Percentiles rank a stretch among this genome's conserved stretches.
These are phyloP conservation scores for Phaffia australis DNA, from an alignment of 768 basidiomycete species.

Conservation along the genomic window DNA sequence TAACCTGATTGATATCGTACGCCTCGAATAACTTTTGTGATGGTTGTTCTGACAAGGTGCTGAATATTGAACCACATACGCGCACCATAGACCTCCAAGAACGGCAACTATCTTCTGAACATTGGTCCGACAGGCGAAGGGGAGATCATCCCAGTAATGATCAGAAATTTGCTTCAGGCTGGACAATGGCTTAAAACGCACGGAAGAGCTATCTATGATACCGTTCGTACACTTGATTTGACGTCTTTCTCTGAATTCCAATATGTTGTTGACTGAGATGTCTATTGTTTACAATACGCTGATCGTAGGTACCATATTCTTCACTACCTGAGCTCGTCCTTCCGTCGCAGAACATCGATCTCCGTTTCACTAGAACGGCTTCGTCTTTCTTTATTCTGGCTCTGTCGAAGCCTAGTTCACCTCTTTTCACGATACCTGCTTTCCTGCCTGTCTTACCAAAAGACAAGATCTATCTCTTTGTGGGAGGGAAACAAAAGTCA, in stretches of 20 bases:
- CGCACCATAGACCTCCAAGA: slow-evolving; percentile 40
- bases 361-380: slow-evolving; percentile 47
- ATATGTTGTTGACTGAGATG: not conserved
- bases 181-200: slow-evolving; percentile 48
- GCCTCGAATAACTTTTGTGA: not conserved
- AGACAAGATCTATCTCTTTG: slow-evolving; percentile 43
- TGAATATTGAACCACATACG: not conserved
- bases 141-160: slow-evolving; percentile 46
- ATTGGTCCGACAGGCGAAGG: slow-evolving; percentile 51
- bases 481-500: slow-evolving; percentile 33
- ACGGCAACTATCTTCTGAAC: slow-evolving; percentile 52
- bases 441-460: slow-evolving; percentile 43
- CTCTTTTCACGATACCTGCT: slow-evolving; percentile 39
- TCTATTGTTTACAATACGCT: slow-evolving; percentile 44
- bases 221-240: slow-evolving; percentile 38
- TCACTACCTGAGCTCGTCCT: slow-evolving; percentile 32
- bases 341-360: slow-evolving; percentile 40
- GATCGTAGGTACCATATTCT: slow-evolving; percentile 7
- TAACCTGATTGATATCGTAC: slow-evolving; percentile 49
- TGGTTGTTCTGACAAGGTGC: not conserved
- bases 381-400: slow-evolving; percentile 48
- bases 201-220: slow-evolving; percentile 48
- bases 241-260: not conserved
- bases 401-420: slow-evolving; percentile 39
- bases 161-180: slow-evolving; percentile 45